Percentiles rank a stretch among this genome's conserved stretches.
Conservation (phyloP, 495 filamentous ascomycete genomes). For the Neurospora sp. region DNA sequence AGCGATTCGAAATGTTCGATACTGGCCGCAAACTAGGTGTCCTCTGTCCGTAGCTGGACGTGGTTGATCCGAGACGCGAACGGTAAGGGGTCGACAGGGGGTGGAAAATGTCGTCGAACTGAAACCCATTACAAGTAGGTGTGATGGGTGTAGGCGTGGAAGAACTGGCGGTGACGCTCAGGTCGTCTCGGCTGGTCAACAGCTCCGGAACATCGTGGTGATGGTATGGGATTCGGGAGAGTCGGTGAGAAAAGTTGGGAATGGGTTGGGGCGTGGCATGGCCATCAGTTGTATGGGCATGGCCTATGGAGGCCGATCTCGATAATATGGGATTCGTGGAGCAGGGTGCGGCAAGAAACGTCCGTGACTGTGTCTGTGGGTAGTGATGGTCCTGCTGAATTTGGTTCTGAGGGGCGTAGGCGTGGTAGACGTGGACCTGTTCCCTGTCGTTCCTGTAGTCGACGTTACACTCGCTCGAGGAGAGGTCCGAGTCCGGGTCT, state of each 20-base stretch:
- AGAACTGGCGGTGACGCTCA: background rate
- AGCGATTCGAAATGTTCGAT: background rate
- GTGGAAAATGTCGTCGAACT: background rate
- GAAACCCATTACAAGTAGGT: background rate
- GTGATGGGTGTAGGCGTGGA: background rate
- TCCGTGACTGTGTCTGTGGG: background rate
- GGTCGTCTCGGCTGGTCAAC: background rate
- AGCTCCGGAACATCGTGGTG: background rate
- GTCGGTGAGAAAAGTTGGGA: background rate
- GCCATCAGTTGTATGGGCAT: background rate
- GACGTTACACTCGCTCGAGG: background rate
- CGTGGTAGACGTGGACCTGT: background rate
- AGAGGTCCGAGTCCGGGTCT: background rate
- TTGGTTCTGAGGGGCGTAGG: background rate
- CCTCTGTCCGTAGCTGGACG: background rate
- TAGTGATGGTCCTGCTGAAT: background rate
- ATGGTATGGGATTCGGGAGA: background rate
- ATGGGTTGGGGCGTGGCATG: background rate
- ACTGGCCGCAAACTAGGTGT: background rate
- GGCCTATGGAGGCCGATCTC: background rate
- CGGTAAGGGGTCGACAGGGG: background rate
- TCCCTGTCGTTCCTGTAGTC: background rate
- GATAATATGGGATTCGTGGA: background rate
- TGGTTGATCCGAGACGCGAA: background rate
- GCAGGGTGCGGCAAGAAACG: background rate